Evolutionary conservation across 306 rosid species (phyloP), one percentile per base, ranked within the genome.

Genomic region (Trifolium repens): DNA sequence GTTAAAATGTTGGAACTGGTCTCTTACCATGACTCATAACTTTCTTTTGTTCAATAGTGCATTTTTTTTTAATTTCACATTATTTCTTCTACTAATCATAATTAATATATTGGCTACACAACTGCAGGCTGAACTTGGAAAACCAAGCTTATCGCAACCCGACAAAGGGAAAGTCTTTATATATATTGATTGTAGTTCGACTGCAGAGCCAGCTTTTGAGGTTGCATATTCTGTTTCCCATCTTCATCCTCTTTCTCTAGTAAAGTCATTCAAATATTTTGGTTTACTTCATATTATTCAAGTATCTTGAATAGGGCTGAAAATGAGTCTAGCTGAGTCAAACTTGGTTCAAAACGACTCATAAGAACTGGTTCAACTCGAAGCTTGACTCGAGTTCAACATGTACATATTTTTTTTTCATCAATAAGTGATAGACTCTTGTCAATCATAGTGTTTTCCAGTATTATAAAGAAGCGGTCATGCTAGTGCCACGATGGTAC

Each of bases 51-150:
- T 5, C 59, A 24, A 54, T 74, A 57, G 9, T 26, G 6, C 46
- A 19, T 13, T 4, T 77, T 22, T 53, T 42, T 40, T 12, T 17
- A 17, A 75, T 62, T 46, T 72, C 9, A 11, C 60, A 55, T 71
- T 14, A 42, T 53, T 70, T 79, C 61, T 54, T 39, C 76, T 39
- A 30, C 60, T 17, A 34, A 71, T 61, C 73, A 78, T 67, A 35
- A 53, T 73, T 67, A 42, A 53, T 73, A 75, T 17, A 35, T 77
- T 69, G 76, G 49, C 68, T 46, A 11, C 60, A 40, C 74, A 76
- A 85, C 59, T 84, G 82, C 87, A 91, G 98, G 98, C 93, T 71
- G 97, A 91, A 86, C 94, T 94, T 80, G 97, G 98, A 81, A 91
- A 78, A 83, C 98, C 97, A 2, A 86, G 79, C 81, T 42, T 72